Percentiles rank a stretch among this genome's conserved stretches.
phyloP scores from a whole-genome alignment of 2,329 filamentous ascomycete species.

The Exophiala mesophila region DNA sequence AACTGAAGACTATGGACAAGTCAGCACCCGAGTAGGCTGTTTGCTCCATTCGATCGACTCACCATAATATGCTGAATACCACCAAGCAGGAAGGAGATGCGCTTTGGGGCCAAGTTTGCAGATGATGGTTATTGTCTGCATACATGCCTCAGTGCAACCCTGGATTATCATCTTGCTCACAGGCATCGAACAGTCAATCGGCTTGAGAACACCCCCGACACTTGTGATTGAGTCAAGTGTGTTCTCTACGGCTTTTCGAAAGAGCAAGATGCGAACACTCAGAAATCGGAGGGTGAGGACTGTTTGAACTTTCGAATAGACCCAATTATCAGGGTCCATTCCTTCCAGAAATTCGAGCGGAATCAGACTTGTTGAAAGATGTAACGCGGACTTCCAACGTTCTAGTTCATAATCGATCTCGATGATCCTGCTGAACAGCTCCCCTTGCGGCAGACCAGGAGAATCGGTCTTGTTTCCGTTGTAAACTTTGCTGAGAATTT shows the following conservation, averaged over 20 bases:
- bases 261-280: slow-evolving; percentile 1
- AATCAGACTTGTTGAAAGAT: not conserved
- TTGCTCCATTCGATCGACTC: not conserved
- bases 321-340: slow-evolving; percentile 6
- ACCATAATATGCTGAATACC: slow-evolving; percentile 7
- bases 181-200: not conserved
- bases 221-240: not conserved
- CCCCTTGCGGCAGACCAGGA: not conserved
- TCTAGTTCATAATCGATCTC: slow-evolving; percentile 1
- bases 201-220: too few relatives aligned
- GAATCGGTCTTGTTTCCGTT: slow-evolving; percentile 3
- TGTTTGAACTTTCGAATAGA: not conserved
- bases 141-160: not conserved
- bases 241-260: slow-evolving; percentile 4
- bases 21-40: too few relatives aligned
- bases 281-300: slow-evolving; percentile 4
- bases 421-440: slow-evolving; percentile 8
- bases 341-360: not conserved
- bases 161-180: slow-evolving; percentile 4
- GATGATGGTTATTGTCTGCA: slow-evolving; percentile 4
- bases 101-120: not conserved
- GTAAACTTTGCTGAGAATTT: slow-evolving; percentile 6
- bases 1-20: slow-evolving; percentile 5
- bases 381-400: slow-evolving; percentile 2
- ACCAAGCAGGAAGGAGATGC: slow-evolving; percentile 7